Base-by-base conservation (phyloP, 2,329 filamentous ascomycete species). In the Paraphaeosphaeria minitans region DNA sequence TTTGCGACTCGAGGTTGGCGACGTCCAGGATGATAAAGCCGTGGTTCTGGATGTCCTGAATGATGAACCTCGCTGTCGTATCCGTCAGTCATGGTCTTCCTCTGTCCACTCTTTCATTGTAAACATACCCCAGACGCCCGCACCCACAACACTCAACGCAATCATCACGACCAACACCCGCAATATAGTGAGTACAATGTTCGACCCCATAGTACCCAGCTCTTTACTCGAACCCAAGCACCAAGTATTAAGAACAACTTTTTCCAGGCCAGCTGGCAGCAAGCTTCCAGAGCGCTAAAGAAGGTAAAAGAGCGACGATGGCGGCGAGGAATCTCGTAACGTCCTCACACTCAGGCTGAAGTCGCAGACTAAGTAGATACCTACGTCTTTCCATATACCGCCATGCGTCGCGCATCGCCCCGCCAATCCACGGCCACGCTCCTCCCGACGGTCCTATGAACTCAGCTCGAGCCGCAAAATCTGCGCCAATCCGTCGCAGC, bases 101-200 rank as follows among this genome's bases (percentile, higher is more conserved):
- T n/a, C 12, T 7, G 13, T 1, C 7, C 21, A 6, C 10, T 13
- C 19, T 35, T 19, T 7, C 9, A 29, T 16, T 6, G 47, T 21
- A 39, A 41, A 59, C 69, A 45, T 67, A 72, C 71, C 55, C 68
- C 67, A 74, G 24, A 62, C 63, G 10, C 67, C 66, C 54, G 71
- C 39, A 2, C 66, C 69, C 33, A 71, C 60, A 22, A 66, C 59
- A 31, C 37, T 68, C 41, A 69, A 39, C 9, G 65, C 63, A 43
- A 67, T 55, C 16, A 71, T 19, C 7, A 71, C 54, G 8, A 62
- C 68, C 47, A 73, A 53, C 19, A 61, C 55, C 62, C 71, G 64
- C 50, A 72, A 49, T 19, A 54, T 59, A 22, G 63, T 53, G 43
- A 72, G 42, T 10, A 58, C 55, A 16, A 51, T 60, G 16, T 61